Evolutionary conservation across 208 protist genomes (phyloP), one percentile per base, ranked within the genome.

Genomic region (Leishmania martiniquensis): DNA sequence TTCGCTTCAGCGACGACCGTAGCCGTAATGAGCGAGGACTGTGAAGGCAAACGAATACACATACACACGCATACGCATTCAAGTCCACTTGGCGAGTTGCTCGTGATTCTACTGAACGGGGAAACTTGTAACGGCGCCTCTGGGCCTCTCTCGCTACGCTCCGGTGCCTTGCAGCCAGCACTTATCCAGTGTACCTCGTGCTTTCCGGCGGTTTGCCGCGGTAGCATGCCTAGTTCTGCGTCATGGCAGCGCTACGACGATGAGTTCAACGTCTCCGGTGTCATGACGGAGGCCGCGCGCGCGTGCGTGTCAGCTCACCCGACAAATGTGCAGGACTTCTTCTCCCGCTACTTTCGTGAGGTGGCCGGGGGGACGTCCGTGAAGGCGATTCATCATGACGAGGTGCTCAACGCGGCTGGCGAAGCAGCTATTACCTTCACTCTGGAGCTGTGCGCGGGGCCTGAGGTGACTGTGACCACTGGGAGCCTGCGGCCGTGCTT

Each of bases 241-340:
- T 94, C 93, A 39, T 97, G 93, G 91, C 87, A 89, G 78, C 60
- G 77, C 37, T 97, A 97, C 80, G 93, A 97, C 72, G 81, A 91
- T 10, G 80, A 94, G 80, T 81, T 88, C 81, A 77, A 88, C 39
- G 77, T 97, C 15, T 94, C 89, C 25, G 82, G 85, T 5, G 70
- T 95, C 17, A 77, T 97, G 15, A 97, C 93, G 2, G 87, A 92
- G 55, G 93, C 93, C 0, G 93, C 91, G 34, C 85, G 93, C 3
- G 89, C 93, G 32, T 97, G 93, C 67, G 89, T 95, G 13, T 87
- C 87, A 20, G 85, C 85, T 34, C 86, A 84, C 49, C 81, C 91
- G 17, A 37, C 77, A 34, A 39, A 92, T 32, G 89, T 89, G 37
- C 86, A 76, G 3, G 90, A 91, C 57, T 97, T 89, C 70, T 86